Evolutionary conservation across 768 basidiomycete species (phyloP), one percentile per base, ranked within the genome.

Genomic region (Leucogyrophana mollusca): DNA sequence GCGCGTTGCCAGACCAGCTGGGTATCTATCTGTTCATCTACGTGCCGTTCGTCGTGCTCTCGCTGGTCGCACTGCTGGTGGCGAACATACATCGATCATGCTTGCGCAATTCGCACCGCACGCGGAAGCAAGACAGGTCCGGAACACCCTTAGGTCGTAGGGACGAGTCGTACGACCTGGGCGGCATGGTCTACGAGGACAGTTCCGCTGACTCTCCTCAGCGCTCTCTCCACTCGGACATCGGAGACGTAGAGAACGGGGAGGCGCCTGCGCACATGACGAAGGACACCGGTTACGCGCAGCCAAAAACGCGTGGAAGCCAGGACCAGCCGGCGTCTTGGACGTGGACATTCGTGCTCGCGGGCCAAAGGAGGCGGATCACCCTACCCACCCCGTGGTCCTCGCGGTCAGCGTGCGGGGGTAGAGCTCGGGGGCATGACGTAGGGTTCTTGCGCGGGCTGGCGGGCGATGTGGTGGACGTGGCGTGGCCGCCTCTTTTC

Each of bases 1-100:
- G 94, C 66, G 59, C 85, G 34, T 76, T 98, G 46, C 95, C 94
- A 0, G 82, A 93, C 65, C 93, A 95, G 58, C 61, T 90, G 36
- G 73, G 78, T 33, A 87, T 92, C 52, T 96, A 93, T 65, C 64
- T 85, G 34, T 66, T 73, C 42, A 60, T 72, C n/a, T 95, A 95
- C 61, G 63, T 85, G 20, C 89, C 90, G 17, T 70, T 90, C 33
- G 56, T 79, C 27, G 51, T 82, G 24, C 43, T 87, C n/a, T 85
- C 86, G 25, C 56, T 93, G 14, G 13, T 78, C 34, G 43, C 72
- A 10, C 61, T 87, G 17, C 56, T 76, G 18, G 45, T 56, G 0
- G 51, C 49, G 39, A 68, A 60, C 58, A 43, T 52, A 41, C 41
- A 40, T 24, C 59, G 56, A 43, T 21, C 50, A 47, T 13, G 46